Conservation (phyloP, 331 rosid genomes). For the Saraca asoca region DNA sequence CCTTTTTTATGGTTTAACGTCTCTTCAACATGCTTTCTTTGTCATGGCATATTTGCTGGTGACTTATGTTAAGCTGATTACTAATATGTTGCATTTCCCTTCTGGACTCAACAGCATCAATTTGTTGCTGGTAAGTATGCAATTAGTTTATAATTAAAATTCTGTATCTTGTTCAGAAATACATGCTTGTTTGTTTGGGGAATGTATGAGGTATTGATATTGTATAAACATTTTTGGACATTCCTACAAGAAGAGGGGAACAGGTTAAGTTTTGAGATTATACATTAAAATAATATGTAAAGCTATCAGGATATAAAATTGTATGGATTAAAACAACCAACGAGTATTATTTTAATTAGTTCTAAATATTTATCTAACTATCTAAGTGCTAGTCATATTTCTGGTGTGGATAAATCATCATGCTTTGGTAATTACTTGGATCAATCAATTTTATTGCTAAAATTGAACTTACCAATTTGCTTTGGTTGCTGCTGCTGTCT, state of each 20-base stretch:
- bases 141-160: conserved; percentile 25
- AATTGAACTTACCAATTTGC: background rate
- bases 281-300: too few species aligned
- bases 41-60: conserved; percentile 44
- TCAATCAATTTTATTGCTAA: conserved; percentile 17
- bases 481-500: background rate
- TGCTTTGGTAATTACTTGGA: conserved; percentile 15
- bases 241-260: conserved; percentile 1
- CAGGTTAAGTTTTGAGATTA: conserved; percentile 18
- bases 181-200: background rate
- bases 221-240: background rate
- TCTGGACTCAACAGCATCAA: conserved; percentile 77
- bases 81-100: conserved; percentile 49
- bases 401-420: conserved; percentile 16
- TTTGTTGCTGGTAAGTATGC: conserved; percentile 92
- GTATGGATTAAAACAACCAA: background rate
- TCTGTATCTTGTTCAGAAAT: background rate
- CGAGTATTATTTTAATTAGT: conserved; percentile 9
- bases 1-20: conserved; percentile 36
- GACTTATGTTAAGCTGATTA: conserved; percentile 41
- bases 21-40: conserved; percentile 43
- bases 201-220: background rate
- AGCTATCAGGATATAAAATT: background rate
- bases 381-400: conserved; percentile 13
- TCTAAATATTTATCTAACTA: background rate